A percentile compares a stretch with the other conserved stretches of the same genome.
These are phyloP conservation scores for Colletotrichum orchidophilum DNA, from an alignment of 2,329 filamentous ascomycete species.

Conservation along the genomic window DNA sequence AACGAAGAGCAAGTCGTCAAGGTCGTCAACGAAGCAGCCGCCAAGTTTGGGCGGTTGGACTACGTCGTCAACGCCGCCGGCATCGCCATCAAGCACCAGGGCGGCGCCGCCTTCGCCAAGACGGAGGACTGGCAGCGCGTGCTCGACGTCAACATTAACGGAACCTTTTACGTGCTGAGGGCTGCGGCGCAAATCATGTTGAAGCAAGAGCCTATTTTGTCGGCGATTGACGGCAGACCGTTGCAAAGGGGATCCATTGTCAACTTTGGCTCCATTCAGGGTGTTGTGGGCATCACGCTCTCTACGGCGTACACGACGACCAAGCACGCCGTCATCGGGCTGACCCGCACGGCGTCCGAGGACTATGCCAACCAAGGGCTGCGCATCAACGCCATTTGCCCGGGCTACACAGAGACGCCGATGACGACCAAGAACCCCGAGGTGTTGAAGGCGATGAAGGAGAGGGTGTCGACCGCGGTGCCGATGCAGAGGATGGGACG, in stretches of 20 bases:
- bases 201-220: conserved; percentile 50
- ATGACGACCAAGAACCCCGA: conserved; percentile 41
- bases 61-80: conserved; percentile 53
- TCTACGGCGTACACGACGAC: conserved; percentile 26
- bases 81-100: conserved; percentile 47
- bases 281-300: conserved; percentile 21
- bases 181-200: conserved; percentile 40
- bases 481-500: conserved; percentile 42
- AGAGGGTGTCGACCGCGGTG: conserved; percentile 36
- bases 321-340: conserved; percentile 25
- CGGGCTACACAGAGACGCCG: conserved; percentile 43
- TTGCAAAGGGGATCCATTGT: conserved; percentile 29
- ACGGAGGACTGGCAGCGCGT: conserved; percentile 51
- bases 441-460: conserved; percentile 40
- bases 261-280: conserved; percentile 29
- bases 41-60: conserved; percentile 42
- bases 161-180: background rate
- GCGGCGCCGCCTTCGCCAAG: conserved; percentile 46
- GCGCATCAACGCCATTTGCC: conserved; percentile 48
- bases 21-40: background rate
- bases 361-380: conserved; percentile 52
- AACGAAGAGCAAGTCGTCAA: background rate
- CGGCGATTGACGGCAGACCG: conserved; percentile 41
- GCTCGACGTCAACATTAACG: conserved; percentile 39
- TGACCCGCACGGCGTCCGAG: conserved; percentile 43